Conservation (phyloP, 2,329 filamentous ascomycete genomes). For the Colletotrichum sp. region DNA sequence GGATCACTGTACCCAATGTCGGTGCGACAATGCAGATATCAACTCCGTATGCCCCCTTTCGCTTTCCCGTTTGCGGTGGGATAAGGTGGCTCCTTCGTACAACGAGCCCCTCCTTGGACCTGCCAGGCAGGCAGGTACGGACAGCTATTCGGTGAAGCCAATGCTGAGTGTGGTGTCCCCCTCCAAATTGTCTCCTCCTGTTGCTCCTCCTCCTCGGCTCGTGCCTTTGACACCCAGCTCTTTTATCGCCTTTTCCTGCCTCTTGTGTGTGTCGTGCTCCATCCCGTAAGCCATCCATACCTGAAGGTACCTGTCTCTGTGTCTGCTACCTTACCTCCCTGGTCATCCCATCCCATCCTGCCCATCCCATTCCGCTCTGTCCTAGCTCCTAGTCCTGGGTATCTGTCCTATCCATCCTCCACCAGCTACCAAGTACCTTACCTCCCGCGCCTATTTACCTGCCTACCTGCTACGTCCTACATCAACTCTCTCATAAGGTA, state of each 20-base stretch:
- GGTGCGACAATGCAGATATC: conserved; percentile 1
- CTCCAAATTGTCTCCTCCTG: not conserved
- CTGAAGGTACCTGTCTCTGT: not conserved
- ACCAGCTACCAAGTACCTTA: not conserved
- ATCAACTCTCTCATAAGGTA: not conserved
- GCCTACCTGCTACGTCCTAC: not conserved
- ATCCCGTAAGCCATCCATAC: not conserved
- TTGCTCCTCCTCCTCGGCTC: not conserved
- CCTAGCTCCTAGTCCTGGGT: not conserved
- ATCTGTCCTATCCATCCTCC: not conserved
- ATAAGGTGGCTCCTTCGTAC: not conserved
- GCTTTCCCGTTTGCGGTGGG: conserved; percentile 1
- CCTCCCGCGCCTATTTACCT: not conserved
- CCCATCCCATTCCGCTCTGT: conserved; percentile 1
- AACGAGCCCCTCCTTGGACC: not conserved
- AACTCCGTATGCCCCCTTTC: not conserved
- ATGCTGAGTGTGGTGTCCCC: not conserved
- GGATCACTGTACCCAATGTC: not conserved
- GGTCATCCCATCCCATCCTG: not conserved
- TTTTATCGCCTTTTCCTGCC: conserved; percentile 8
- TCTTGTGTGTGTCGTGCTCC: not conserved
- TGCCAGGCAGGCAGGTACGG: not conserved
- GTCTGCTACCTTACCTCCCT: not conserved
- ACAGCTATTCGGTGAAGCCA: not conserved
- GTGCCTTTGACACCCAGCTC: conserved; percentile 1